Conservation (phyloP, 805 yeast genomes). For the Teunomyces stri region DNA sequence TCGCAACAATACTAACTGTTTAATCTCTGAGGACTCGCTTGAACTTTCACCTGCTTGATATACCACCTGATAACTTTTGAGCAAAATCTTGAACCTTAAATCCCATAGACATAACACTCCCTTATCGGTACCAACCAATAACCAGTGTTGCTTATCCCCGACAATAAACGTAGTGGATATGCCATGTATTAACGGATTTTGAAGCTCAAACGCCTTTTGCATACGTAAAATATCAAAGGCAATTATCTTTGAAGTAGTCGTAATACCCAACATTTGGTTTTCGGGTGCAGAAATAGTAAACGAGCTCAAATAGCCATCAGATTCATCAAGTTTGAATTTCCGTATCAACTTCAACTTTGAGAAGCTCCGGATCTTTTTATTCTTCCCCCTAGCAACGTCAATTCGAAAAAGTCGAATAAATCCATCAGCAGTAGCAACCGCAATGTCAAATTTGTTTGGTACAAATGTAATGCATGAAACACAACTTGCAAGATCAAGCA, state of each 20-base stretch:
- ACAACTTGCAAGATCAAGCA: conserved; percentile 47
- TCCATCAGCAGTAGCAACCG: conserved; percentile 52
- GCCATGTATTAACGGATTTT: conserved; percentile 66
- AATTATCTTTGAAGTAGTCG: conserved; percentile 51
- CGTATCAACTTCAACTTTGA: conserved; percentile 35
- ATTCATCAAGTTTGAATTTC: conserved; percentile 31
- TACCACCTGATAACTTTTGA: conserved; percentile 59
- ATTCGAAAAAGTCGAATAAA: conserved; percentile 35
- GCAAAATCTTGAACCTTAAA: conserved; percentile 57
- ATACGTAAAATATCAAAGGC: conserved; percentile 59
- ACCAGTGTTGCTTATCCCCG: conserved; percentile 56
- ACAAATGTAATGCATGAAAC: conserved; percentile 53
- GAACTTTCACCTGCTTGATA: conserved; percentile 17
- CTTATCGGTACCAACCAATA: conserved; percentile 68
- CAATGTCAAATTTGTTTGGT: conserved; percentile 55
- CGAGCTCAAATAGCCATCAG: conserved; percentile 43
- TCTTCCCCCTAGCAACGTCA: conserved; percentile 34
- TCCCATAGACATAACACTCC: conserved; percentile 86
- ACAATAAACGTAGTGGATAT: conserved; percentile 57
- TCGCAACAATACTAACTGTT: conserved; percentile 45
- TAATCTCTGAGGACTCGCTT: conserved; percentile 28
- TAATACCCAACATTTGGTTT: conserved; percentile 48
- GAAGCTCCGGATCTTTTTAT: conserved; percentile 28
- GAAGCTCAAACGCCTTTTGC: conserved; percentile 40
- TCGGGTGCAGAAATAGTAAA: conserved; percentile 41